Evolutionary conservation across 495 filamentous ascomycete genomes (phyloP), one percentile per base, ranked within the genome.

Genomic region (Extremus antarcticus): DNA sequence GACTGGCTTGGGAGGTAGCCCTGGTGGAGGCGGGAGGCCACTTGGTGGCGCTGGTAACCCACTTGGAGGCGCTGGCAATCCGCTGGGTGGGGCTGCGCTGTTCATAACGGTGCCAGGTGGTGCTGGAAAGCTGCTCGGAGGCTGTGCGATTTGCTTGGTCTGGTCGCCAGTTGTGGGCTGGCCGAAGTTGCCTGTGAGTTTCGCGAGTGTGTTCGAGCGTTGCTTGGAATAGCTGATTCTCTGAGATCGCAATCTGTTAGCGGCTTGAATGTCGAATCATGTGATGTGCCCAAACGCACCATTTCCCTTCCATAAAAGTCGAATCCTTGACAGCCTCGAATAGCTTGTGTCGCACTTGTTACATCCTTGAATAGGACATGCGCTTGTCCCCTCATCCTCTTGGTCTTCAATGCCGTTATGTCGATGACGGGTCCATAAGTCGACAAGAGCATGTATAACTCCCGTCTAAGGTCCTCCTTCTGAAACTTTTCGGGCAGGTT

Each of bases 371-470:
- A 96, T 2, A 90, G 87, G 46, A 99, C 75, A 65, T 96, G 90
- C 50, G 92, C 94, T 68, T 97, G 92, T 1, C 92, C 92, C 35
- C 94, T 86, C 85, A 95, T 90, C 71, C 89, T 90, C 63, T 73
- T 74, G 0, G 87, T 92, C 70, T 87, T 90, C 63, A 95, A 75
- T 29, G 87, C 85, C 29, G 94, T 86, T n/a, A 99, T 83, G 65
- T 97, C 92, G 47, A 99, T 79, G 15, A 99, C 86, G 9, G 87
- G 81, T 20, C 94, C 94, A 67, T 96, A 91, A 25, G 89, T 95
- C 11, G 87, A 85, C 65, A 97, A 99, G 16, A 97, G 80, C 61
- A 86, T 87, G 71, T 97, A 97, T 8, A 99, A 81, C 13, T 83
- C 81, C 9, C 85, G 82, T 43, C 86, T 79, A 13, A 97, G 74